Conservation (phyloP, 306 rosid species). For the Cucurbita ficifolia region DNA sequence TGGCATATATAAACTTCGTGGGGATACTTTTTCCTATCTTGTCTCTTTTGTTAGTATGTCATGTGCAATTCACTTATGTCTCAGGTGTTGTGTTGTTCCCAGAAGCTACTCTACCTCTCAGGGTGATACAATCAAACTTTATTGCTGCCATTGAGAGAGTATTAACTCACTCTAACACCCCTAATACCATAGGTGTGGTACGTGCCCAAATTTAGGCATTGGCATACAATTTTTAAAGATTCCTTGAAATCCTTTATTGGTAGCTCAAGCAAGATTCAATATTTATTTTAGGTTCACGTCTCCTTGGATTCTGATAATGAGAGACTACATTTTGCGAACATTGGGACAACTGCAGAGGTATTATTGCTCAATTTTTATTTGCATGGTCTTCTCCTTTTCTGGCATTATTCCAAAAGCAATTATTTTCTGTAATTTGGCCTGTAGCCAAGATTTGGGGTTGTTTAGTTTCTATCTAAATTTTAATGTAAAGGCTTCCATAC, state of each 20-base stretch:
- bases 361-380: background rate
- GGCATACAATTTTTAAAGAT: background rate
- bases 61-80: slow-evolving; percentile 4
- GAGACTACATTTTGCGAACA: slow-evolving; percentile 30
- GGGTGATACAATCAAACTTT: slow-evolving; percentile 51
- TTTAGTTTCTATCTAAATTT: background rate
- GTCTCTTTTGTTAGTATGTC: background rate
- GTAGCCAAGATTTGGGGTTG: background rate
- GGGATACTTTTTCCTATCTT: background rate
- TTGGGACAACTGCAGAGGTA: slow-evolving; percentile 95
- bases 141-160: slow-evolving; percentile 62
- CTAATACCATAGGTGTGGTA: slow-evolving; percentile 79
- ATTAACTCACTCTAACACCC: slow-evolving; percentile 46
- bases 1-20: background rate
- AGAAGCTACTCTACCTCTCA: slow-evolving; percentile 69
- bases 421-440: background rate
- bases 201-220: slow-evolving; percentile 15
- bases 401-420: background rate
- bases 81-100: slow-evolving; percentile 95
- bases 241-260: background rate
- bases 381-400: background rate
- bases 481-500: background rate
- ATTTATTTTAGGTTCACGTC: slow-evolving; percentile 39
- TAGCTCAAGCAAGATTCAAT: slow-evolving; percentile 7
- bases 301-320: slow-evolving; percentile 23